phyloP scores from a whole-genome alignment of 202 grass and related monocot genomes.

The Eragrostis tef region DNA sequence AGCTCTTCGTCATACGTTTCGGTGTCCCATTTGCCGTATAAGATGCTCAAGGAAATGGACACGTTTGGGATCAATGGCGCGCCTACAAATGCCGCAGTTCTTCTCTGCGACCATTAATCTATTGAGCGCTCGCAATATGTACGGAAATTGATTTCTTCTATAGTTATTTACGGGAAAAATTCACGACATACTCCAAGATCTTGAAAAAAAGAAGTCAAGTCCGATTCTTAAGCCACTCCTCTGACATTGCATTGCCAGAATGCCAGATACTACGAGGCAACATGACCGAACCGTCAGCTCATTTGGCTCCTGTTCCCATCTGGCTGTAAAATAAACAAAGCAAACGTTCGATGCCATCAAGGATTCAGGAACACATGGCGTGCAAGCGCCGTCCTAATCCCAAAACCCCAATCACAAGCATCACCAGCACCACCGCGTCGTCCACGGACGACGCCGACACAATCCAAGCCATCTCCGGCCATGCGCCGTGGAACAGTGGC shows the following conservation, averaged over 20 bases:
- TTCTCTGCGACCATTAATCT: neutral
- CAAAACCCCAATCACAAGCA: neutral
- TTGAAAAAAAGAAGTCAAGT: too few relatives aligned
- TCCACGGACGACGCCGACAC: neutral
- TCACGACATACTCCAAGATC: too few relatives aligned
- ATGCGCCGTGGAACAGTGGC: neutral
- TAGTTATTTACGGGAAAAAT: neutral
- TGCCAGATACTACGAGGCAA: neutral
- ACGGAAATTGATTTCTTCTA: too few relatives aligned
- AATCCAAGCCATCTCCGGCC: neutral
- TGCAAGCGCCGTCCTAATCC: neutral
- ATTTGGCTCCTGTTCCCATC: neutral
- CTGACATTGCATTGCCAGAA: neutral
- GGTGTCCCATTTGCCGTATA: conserved; percentile 17
- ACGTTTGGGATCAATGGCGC: conserved; percentile 21
- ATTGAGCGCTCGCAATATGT: neutral
- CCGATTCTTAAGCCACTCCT: neutral
- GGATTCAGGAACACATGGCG: neutral
- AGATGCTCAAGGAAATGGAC: conserved; percentile 2
- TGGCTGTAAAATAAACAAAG: neutral
- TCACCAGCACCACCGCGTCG: neutral
- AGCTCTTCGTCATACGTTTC: conserved; percentile 25
- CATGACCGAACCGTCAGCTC: neutral
- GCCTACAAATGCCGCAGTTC: conserved; percentile 1
- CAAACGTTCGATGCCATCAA: neutral